Base-by-base conservation (phyloP, 352 stramenopile species). In the Phytophthora lateralis region DNA sequence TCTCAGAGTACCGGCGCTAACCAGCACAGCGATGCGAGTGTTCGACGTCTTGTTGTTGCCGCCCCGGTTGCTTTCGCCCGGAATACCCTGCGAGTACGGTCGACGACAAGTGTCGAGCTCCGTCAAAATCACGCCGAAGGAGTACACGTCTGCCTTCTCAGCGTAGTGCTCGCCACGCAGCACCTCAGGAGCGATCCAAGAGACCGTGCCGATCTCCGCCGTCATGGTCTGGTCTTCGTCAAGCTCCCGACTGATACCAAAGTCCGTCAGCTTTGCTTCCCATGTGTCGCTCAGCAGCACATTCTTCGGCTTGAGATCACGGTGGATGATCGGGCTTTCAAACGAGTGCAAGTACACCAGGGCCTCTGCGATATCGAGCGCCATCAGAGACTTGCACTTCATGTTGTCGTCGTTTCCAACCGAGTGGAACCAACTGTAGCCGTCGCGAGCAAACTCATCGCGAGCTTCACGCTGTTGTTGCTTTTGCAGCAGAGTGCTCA, bases 61-160 rank as follows among this genome's bases (percentile, higher is more conserved):
- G 6, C 43, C 64, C 26, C 52, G 59, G 21, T 67, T 68, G 50
- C 53, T 68, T 21, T 75, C 57, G 41, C 60, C 55, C 24, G 66
- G 50, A 27, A 70, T 61, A 9, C 62, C 58, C 15, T 61, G 35
- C 2, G 63, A 59, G 14, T 76, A 76, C 2, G 68, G 68, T 14
- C 63, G 63, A 10, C 58, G 49, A 49, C 68, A 80, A 1, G 79
- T 85, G 52, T 86, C 79, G 12, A 88, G 18, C 49, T 88, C 78
- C 0, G 72, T 74, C 12, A 88, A 55, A 45, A 88, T 65, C 10
- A 91, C 77, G 15, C 83, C 85, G 55, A 90, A 84, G 11, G 77
- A 87, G 66, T 90, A 94, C 17, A 94, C 75, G 48, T 94, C 85
- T 1, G 82, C 76, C 56, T 85, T 85, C 57, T 89, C 75, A 12